Evolutionary conservation across 805 yeast genomes (phyloP).

Genomic region (Ogataea paraovalis): DNA sequence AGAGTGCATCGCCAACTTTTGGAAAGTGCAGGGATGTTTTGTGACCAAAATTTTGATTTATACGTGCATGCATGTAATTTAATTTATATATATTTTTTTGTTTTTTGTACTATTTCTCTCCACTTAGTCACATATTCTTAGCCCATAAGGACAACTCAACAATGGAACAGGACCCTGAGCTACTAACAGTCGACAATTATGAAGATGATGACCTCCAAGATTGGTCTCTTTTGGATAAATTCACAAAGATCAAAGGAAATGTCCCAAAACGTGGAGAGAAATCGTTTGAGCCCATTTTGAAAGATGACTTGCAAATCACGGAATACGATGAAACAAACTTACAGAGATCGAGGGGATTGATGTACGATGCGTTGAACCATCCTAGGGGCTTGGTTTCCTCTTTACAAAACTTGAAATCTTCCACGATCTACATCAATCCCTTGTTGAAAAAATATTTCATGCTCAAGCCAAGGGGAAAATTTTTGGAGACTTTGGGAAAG

Average conservation of each 20-base stretch:
- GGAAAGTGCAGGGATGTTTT: no score
- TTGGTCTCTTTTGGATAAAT: conserved; percentile 42
- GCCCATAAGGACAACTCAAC: no score
- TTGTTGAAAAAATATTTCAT: conserved; percentile 25
- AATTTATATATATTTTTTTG: no score
- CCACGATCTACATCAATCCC: conserved; percentile 22
- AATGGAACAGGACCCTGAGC: conserved; percentile 9
- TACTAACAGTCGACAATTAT: conserved; percentile 25
- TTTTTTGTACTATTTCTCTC: no score
- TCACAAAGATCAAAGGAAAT: conserved; percentile 14
- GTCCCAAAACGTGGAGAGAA: conserved; percentile 78
- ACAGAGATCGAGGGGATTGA: conserved; percentile 54
- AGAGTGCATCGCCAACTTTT: no score
- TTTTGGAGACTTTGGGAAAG: conserved; percentile 67
- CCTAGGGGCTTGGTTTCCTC: conserved; percentile 40
- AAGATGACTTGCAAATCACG: conserved; percentile 8
- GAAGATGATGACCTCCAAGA: conserved; percentile 48
- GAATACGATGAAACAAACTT: conserved; percentile 34
- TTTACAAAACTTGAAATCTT: conserved; percentile 22
- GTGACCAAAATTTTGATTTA: no score
- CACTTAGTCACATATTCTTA: no score
- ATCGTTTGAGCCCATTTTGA: conserved; percentile 63
- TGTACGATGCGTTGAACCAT: conserved; percentile 62
- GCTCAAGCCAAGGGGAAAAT: conserved; percentile 61
- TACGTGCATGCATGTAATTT: no score